phyloP scores from a whole-genome alignment of 352 stramenopile species.

The Phytophthora kernoviae region DNA sequence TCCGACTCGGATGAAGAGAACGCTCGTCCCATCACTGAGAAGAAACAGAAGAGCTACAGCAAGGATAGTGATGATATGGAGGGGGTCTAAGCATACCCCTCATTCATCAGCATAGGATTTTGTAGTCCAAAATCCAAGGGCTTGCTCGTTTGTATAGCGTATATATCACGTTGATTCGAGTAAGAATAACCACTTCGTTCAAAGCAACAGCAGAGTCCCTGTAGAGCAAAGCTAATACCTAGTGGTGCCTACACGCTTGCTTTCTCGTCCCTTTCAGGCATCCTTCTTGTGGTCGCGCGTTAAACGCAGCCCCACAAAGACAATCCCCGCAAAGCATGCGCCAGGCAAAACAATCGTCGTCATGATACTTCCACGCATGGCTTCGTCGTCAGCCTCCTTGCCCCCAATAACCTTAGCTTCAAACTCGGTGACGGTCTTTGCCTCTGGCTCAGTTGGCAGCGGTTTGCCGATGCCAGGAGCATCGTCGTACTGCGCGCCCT shows the following conservation, averaged over 20 bases:
- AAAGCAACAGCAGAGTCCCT: slow-evolving; percentile 5
- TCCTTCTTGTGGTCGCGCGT: slow-evolving; percentile 80
- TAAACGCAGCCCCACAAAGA: slow-evolving; percentile 56
- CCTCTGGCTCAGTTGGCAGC: slow-evolving; percentile 28
- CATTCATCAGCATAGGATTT: not conserved
- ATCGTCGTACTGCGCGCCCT: slow-evolving; percentile 50
- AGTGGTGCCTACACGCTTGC: slow-evolving; percentile 14
- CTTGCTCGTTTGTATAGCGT: slow-evolving; percentile 18
- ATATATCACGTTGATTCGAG: slow-evolving; percentile 11
- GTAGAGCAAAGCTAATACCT: slow-evolving; percentile 9
- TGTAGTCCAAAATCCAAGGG: not conserved
- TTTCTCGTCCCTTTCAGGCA: slow-evolving; percentile 34
- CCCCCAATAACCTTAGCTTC: slow-evolving; percentile 46
- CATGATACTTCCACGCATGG: slow-evolving; percentile 13
- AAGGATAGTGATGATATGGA: slow-evolving; percentile 56
- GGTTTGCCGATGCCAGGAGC: slow-evolving; percentile 67
- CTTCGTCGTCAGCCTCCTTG: slow-evolving; percentile 30
- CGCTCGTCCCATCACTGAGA: slow-evolving; percentile 34
- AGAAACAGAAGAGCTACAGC: slow-evolving; percentile 48
- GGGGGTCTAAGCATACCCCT: slow-evolving; percentile 30
- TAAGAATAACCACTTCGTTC: slow-evolving; percentile 15
- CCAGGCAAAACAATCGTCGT: slow-evolving; percentile 56
- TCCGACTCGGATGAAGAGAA: slow-evolving; percentile 75
- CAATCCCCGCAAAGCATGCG: slow-evolving; percentile 54
- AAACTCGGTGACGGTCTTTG: slow-evolving; percentile 41